Evolutionary conservation across 2,329 filamentous ascomycete species (phyloP).

Genomic region (Hypoxylon rubiginosum): DNA sequence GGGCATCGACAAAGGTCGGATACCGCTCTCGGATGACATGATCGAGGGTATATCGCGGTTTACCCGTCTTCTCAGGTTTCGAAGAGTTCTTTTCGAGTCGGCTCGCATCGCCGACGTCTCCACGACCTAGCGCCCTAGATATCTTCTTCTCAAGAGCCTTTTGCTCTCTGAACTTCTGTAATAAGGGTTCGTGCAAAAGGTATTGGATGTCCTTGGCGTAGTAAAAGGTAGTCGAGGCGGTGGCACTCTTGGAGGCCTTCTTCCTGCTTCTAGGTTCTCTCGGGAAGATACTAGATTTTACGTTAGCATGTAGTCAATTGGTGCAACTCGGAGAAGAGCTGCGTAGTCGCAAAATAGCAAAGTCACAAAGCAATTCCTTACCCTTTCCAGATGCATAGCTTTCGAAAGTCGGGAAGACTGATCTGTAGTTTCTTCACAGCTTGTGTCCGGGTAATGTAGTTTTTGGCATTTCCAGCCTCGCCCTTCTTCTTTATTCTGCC

Average conservation of each 20-base stretch:
- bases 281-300: slow-evolving; percentile 79
- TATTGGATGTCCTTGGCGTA: slow-evolving; percentile 98
- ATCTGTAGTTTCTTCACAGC: slow-evolving; percentile 98
- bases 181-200: slow-evolving; percentile 93
- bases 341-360: slow-evolving; percentile 1
- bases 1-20: slow-evolving; percentile 93
- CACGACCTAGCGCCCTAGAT: slow-evolving; percentile 87
- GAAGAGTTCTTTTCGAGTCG: slow-evolving; percentile 88
- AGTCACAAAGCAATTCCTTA: slow-evolving; percentile 32
- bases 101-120: slow-evolving; percentile 89
- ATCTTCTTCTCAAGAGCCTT: slow-evolving; percentile 99
- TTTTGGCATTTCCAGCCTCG: slow-evolving; percentile 92
- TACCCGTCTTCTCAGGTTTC: slow-evolving; percentile 89
- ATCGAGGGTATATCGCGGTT: slow-evolving; percentile 90
- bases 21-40: slow-evolving; percentile 99
- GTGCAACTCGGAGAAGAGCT: neutral
- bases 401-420: slow-evolving; percentile 95
- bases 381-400: slow-evolving; percentile 99
- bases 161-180: slow-evolving; percentile 96
- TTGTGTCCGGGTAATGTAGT: slow-evolving; percentile 97
- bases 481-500: slow-evolving; percentile 92
- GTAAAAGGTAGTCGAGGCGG: slow-evolving; percentile 91
- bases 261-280: slow-evolving; percentile 97
- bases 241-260: slow-evolving; percentile 93
- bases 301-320: slow-evolving; percentile 7